Conservation (phyloP, 306 rosid species). For the Quercus robur region DNA sequence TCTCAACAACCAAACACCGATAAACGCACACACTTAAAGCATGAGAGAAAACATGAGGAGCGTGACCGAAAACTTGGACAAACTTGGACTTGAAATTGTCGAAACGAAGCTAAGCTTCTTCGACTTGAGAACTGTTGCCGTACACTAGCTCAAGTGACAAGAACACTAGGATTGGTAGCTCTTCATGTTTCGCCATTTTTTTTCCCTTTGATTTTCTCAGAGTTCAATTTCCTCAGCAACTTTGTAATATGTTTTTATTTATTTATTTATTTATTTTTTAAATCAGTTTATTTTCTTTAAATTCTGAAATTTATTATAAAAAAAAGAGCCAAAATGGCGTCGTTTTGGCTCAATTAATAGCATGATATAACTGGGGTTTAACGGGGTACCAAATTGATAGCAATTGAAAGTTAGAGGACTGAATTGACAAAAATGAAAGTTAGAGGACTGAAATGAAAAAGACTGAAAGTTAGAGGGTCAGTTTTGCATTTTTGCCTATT, state of each 20-base stretch:
- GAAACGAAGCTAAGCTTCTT: slow-evolving; percentile 79
- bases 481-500: too few relatives aligned
- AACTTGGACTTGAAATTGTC: slow-evolving; percentile 59
- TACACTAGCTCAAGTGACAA: slow-evolving; percentile 54
- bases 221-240: not conserved
- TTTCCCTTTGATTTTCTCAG: not conserved
- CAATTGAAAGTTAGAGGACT: too few relatives aligned
- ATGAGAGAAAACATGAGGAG: slow-evolving; percentile 77
- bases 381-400: too few relatives aligned
- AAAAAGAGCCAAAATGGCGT: too few relatives aligned
- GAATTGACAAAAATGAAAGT: too few relatives aligned
- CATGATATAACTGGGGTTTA: too few relatives aligned
- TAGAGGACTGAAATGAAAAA: too few relatives aligned
- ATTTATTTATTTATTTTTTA: not conserved
- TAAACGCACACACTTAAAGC: slow-evolving; percentile 54
- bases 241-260: too few relatives aligned
- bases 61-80: slow-evolving; percentile 41
- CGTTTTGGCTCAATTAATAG: too few relatives aligned
- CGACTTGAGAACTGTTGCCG: slow-evolving; percentile 60
- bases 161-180: slow-evolving; percentile 74
- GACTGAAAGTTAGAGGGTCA: too few relatives aligned
- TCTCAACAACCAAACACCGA: not conserved
- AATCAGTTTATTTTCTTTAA: too few relatives aligned
- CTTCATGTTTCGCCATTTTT: slow-evolving; percentile 64
- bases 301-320: too few relatives aligned